Evolutionary conservation across 371 early-diverging fungal species (phyloP), one percentile per base, ranked within the genome.

Genomic region (Mucor piriformis): DNA sequence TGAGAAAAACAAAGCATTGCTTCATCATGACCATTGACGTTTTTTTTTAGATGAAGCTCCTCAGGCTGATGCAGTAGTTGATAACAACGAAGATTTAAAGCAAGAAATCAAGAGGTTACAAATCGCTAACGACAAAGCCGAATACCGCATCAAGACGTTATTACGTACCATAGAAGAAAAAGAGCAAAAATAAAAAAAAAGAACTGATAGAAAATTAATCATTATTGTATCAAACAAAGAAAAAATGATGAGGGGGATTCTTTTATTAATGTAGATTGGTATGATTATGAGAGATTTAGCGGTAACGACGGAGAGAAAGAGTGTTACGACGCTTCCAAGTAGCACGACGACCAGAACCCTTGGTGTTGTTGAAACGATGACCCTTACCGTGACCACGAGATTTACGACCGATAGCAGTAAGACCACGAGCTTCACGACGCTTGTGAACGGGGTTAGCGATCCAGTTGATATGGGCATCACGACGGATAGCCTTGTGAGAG

Each of bases 381-480:
- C 99, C 99, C 92, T 99, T 99, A 64, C 94, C 96, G 64, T 92
- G 78, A 78, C 99, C 99, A 72, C 99, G 92, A 87, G 89, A 90
- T 92, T 97, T 97, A 89, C 91, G 94, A 74, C 95, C 95, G 61
- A 93, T 90, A 61, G 95, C 79, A 73, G 99, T 99, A 66, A 99
- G 93, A 71, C 97, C 99, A 82, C 99, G 93, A 63, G 91, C 85
- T 80, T 99, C 99, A 80, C 99, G 93, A 81, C 91, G 96, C 91
- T 99, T 99, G 92, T 96, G 97, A 69, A 92, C 94, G 61, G 93
- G 83, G 70, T 94, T 93, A 80, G 85, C 92, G 81, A 99, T 97
- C 99, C 99, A 99, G 92, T 98, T 96, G 84, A 99, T 93, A 83
- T 96, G 95, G 60, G 94, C 82, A 81, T 99, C 99, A 73, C 95